Base-by-base conservation (phyloP, 441 rosid species). In the Sinapis alba region DNA sequence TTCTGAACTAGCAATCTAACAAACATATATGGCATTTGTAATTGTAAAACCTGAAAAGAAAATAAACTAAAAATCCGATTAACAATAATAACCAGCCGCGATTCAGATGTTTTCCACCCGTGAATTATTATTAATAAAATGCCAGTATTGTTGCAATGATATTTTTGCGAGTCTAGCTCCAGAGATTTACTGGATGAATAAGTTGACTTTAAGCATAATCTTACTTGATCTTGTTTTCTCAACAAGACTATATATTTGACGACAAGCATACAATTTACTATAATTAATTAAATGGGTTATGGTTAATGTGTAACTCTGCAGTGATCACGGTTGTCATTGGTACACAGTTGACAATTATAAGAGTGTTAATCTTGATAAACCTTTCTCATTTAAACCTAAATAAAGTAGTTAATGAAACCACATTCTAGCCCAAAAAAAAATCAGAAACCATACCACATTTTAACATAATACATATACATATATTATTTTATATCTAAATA, bases 121-220 rank as follows among this genome's bases (percentile, higher is more conserved):
- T 36, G 3, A 36, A 32, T 36, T 36, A 62, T 36, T 36, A 62
- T 20, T 20, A 62, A 62, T 62, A 36, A 12, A 20, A 12, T 7
- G 8, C 27, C 51, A 12, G n/a, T n/a, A 36, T 20, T 20, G 54
- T 32, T 59, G 73, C 62, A 67, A 60, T 67, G 73, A 74, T 74
- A 74, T 23, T 18, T 45, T 67, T 12, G 61, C 8, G 45, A 28
- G n/a, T 57, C 43, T 66, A 74, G 65, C 60, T 43, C 24, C 53
- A 59, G 45, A 27, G 12, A 30, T 66, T 67, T 66, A 67, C 73
- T 67, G 62, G 78, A 47, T 74, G 73, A 21, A 59, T 74, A 45
- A 74, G 67, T 32, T 74, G 73, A 67, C 78, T 67, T 74, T 59
- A 74, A 74, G 78, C 61, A 67, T 67, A 74, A 67, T 58, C 27